Evolutionary conservation across 2,329 filamentous ascomycete genomes (phyloP), one percentile per base, ranked within the genome.

Genomic region (Diaporthe citriasiana): DNA sequence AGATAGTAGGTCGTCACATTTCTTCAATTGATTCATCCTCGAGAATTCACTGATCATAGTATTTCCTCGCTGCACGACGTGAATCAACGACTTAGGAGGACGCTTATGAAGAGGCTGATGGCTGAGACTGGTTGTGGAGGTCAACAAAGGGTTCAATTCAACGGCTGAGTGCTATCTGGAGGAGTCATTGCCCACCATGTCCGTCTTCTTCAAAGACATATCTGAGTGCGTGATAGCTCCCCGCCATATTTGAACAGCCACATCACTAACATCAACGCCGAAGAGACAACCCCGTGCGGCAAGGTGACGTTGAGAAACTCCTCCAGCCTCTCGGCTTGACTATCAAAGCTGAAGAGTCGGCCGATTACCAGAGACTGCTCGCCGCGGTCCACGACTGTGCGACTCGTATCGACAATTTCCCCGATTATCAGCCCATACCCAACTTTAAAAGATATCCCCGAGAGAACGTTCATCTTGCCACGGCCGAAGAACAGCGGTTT

Each of bases 371-470:
- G 27, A 83, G 84, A 13, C 82, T 89, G 0, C 81, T 89, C 0
- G 86, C 87, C 25, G 87, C 87, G 0, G 84, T 88, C 0, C 87
- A 89, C 72, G 87, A 89, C 70, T 87, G 86, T 51, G 87, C 87
- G 0, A 83, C 87, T 69, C 81, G 82, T 0, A 79, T 89, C 51
- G 79, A 81, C 4, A 79, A 78, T 17, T 78, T 89, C 0, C 85
- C 85, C 1, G 87, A 89, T 73, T 89, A 68, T 5, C 63, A 53
- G 4, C 63, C 63, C 10, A n/a, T 27, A 15, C 63, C 63, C 1
- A 33, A 53, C 2, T 19, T 35, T 4, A 40, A 68, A 2, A 68
- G 15, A 22, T 68, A 68, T 4, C 63, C 63, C n/a, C 63, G 63
- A 25, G n/a, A 40, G 9, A 68, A 68, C n/a, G n/a, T 68, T 8